phyloP scores from a whole-genome alignment of 1,284 basidiomycete genomes.

The Porogramme epimiltina region DNA sequence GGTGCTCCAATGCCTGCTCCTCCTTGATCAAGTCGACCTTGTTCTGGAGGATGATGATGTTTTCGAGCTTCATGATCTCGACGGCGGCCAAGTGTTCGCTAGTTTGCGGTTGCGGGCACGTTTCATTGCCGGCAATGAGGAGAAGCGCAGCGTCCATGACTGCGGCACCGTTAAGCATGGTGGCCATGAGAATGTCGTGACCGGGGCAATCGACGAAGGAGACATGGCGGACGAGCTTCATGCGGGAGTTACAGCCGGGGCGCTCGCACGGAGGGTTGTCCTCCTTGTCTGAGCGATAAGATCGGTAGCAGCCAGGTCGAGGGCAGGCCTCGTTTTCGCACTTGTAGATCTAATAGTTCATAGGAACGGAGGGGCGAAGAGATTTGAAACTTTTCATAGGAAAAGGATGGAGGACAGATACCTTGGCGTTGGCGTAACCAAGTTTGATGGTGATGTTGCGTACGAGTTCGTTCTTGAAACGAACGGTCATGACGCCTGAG shows the following conservation, averaged over 20 bases:
- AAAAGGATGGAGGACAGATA: background rate
- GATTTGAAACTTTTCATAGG: background rate
- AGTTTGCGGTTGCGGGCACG: slow-evolving; percentile 98
- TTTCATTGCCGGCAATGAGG: slow-evolving; percentile 96
- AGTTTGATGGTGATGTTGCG: slow-evolving; percentile 99
- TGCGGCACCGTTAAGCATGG: slow-evolving; percentile 99
- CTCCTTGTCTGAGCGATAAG: slow-evolving; percentile 94
- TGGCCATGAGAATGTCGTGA: slow-evolving; percentile 98
- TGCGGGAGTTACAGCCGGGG: slow-evolving; percentile 86
- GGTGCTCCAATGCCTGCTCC: slow-evolving; percentile 87
- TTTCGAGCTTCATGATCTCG: slow-evolving; percentile 98
- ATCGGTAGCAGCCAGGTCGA: slow-evolving; percentile 91
- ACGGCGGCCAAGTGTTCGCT: slow-evolving; percentile 98
- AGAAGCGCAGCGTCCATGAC: slow-evolving; percentile 99
- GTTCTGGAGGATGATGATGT: slow-evolving; percentile 98
- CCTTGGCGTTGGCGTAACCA: slow-evolving; percentile 98
- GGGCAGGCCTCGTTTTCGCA: slow-evolving; percentile 94
- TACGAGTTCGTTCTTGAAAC: slow-evolving; percentile 99
- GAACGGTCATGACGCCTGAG: slow-evolving; percentile 98
- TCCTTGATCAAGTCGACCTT: slow-evolving; percentile 97
- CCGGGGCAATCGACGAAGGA: slow-evolving; percentile 97
- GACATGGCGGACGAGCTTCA: slow-evolving; percentile 93
- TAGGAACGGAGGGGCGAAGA: background rate
- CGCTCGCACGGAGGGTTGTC: slow-evolving; percentile 92
- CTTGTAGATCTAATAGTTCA: slow-evolving; percentile 85